These are phyloP conservation scores for Scenedesmus sp. DNA, from an alignment of 163 green algal species.

Conservation along the genomic window DNA sequence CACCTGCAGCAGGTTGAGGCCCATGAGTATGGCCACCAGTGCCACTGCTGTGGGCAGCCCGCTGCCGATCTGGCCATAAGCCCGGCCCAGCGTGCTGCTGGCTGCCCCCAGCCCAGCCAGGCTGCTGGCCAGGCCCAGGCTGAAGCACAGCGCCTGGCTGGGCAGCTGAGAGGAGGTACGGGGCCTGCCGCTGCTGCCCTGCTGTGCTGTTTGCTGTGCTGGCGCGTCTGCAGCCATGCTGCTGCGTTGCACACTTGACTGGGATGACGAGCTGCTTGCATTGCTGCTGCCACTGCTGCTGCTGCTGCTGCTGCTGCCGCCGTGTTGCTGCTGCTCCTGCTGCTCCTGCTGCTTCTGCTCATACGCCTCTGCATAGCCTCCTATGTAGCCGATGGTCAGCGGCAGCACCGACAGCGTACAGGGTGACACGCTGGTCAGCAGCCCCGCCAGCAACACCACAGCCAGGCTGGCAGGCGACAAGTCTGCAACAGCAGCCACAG, in stretches of 20 bases:
- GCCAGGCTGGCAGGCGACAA: constrained; percentile 52
- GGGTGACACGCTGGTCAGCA: constrained; percentile 90
- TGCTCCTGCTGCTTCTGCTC: constrained; percentile 27
- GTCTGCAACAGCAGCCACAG: constrained; percentile 11
- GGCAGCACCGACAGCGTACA: constrained; percentile 94
- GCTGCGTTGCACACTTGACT: background rate
- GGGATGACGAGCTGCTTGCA: constrained; percentile 24
- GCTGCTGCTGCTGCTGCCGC: constrained; percentile 38
- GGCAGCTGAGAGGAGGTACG: background rate
- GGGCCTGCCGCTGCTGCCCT: constrained; percentile 8
- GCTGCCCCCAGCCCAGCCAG: constrained; percentile 86
- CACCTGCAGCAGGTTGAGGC: constrained; percentile 90
- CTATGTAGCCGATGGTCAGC: constrained; percentile 97
- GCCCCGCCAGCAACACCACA: constrained; percentile 77
- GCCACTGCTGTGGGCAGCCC: constrained; percentile 59
- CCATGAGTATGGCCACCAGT: constrained; percentile 87
- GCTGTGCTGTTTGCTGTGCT: background rate
- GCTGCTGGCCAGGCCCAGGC: constrained; percentile 89
- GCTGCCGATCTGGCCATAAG: constrained; percentile 84
- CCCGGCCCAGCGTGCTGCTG: constrained; percentile 79
- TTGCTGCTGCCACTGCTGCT: constrained; percentile 29
- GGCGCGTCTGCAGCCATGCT: background rate
- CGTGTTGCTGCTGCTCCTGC: background rate
- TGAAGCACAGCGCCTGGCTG: constrained; percentile 71
- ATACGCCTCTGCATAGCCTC: constrained; percentile 69